Conservation (phyloP, 2,329 filamentous ascomycete genomes). For the Aspergillus sp. region DNA sequence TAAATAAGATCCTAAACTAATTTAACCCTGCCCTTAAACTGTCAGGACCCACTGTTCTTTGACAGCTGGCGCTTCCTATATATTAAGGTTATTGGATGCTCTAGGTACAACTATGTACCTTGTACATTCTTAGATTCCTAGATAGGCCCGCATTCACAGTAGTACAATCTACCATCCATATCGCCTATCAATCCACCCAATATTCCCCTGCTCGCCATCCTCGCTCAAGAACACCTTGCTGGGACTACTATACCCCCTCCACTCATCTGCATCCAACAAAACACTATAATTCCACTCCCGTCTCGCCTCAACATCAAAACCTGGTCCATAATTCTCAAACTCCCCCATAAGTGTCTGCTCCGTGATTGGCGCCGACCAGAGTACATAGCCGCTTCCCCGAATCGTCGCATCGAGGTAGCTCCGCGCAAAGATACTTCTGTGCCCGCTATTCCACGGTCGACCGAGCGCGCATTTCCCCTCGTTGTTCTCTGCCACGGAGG, state of each 20-base stretch:
- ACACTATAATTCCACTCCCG: conserved; percentile 49
- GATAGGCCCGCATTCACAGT: no score
- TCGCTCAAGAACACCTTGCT: conserved; percentile 52
- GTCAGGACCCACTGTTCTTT: no score
- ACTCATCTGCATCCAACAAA: conserved; percentile 48
- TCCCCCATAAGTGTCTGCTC: conserved; percentile 61
- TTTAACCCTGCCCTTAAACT: no score
- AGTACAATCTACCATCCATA: no score
- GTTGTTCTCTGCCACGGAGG: conserved; percentile 42
- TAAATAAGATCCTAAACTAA: no score
- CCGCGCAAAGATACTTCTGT: conserved; percentile 61
- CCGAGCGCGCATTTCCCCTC: conserved; percentile 60
- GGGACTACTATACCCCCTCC: conserved; percentile 42
- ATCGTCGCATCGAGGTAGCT: conserved; percentile 61
- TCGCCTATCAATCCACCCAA: no score
- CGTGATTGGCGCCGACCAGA: conserved; percentile 48
- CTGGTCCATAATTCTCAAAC: conserved; percentile 57
- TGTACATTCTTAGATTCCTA: no score
- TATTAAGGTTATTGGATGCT: no score
- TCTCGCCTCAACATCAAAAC: conserved; percentile 56
- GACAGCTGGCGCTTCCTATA: no score
- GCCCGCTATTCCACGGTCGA: conserved; percentile 64
- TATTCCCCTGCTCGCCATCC: conserved; percentile 50
- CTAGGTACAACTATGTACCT: no score
- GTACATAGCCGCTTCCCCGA: conserved; percentile 58